Percentiles rank a stretch among this genome's conserved stretches.
These are phyloP conservation scores for Priceomyces fermenticarens DNA, from an alignment of 805 yeast species.

Conservation along the genomic window DNA sequence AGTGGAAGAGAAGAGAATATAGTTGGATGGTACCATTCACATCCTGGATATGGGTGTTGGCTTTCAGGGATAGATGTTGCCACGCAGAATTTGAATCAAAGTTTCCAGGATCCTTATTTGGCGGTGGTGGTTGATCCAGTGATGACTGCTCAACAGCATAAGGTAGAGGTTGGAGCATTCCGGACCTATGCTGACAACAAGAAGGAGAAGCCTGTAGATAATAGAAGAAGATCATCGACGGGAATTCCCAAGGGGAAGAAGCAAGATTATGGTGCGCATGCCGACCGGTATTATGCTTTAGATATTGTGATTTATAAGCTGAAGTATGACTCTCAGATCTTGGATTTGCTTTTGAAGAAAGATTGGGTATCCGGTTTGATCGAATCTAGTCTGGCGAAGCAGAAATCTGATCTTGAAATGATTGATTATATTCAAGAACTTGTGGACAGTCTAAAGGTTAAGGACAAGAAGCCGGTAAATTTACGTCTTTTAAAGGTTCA, in stretches of 20 bases:
- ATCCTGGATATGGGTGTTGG: constrained; percentile 98
- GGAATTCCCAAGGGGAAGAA: constrained; percentile 44
- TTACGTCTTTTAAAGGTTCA: not conserved
- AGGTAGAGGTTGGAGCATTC: constrained; percentile 85
- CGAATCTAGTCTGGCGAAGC: constrained; percentile 4
- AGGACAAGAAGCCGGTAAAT: constrained; percentile 6
- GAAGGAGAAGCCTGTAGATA: constrained; percentile 1
- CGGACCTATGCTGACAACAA: constrained; percentile 56
- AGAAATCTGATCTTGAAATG: constrained; percentile 6
- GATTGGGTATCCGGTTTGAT: constrained; percentile 20
- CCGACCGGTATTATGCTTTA: constrained; percentile 65
- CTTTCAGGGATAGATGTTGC: constrained; percentile 88
- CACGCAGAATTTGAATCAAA: constrained; percentile 82
- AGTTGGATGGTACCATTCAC: constrained; percentile 97
- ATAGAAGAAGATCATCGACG: not conserved
- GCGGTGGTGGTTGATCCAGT: constrained; percentile 88
- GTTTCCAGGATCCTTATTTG: constrained; percentile 86
- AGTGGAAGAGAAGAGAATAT: constrained; percentile 57
- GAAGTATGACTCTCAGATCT: constrained; percentile 40
- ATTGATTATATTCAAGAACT: constrained; percentile 7
- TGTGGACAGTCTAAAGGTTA: constrained; percentile 8
- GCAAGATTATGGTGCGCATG: constrained; percentile 69
- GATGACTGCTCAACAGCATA: constrained; percentile 57
- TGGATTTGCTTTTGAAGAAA: constrained; percentile 18
- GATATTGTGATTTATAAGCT: constrained; percentile 59